These are phyloP conservation scores for Solanum ossicruentum DNA, from an alignment of 257 asterid genomes.

Conservation along the genomic window DNA sequence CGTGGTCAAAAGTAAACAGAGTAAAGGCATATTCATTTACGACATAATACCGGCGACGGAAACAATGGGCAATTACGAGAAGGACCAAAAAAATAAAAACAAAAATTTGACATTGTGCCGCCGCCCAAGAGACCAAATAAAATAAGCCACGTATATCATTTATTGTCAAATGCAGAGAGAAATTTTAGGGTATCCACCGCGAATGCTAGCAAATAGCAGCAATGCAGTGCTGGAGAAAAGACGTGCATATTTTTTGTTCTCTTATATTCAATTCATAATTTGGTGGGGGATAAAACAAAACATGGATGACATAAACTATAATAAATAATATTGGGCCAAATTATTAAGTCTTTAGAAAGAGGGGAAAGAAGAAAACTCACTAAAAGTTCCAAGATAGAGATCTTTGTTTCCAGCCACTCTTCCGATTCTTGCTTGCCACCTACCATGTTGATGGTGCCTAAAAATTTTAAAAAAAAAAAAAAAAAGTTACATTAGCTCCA, in stretches of 20 bases:
- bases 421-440: constrained; percentile 92
- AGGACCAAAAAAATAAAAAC: neutral
- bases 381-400: constrained; percentile 82
- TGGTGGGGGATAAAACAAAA: neutral
- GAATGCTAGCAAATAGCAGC: constrained; percentile 27
- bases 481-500: neutral
- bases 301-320: neutral
- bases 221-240: neutral
- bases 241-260: neutral
- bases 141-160: constrained; percentile 25
- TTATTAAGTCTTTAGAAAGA: neutral
- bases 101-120: neutral
- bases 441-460: constrained; percentile 95
- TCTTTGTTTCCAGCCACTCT: constrained; percentile 88
- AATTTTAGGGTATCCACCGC: constrained; percentile 36
- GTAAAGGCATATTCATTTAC: neutral
- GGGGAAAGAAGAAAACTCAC: constrained; percentile 23
- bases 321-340: neutral
- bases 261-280: neutral
- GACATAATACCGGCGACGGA: neutral
- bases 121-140: constrained; percentile 26
- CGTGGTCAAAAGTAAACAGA: no score
- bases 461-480: neutral
- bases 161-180: neutral
- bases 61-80: neutral